These are phyloP conservation scores for Adansonia digitata DNA, from an alignment of 345 rosid species.

Conservation along the genomic window DNA sequence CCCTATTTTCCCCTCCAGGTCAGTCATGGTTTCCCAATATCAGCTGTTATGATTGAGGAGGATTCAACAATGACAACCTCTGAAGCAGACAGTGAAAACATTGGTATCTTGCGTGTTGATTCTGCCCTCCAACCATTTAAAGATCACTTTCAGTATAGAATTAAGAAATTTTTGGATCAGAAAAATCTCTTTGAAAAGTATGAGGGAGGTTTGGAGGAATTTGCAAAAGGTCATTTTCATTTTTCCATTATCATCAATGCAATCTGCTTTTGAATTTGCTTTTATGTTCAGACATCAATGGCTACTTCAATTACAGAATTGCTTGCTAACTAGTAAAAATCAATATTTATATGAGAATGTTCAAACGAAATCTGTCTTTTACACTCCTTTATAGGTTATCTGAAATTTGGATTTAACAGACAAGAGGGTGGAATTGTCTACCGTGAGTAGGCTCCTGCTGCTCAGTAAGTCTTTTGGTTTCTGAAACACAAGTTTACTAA, in stretches of 20 bases:
- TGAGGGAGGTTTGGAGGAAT: constrained; percentile 73
- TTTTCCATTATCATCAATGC: constrained; percentile 5
- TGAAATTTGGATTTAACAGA: constrained; percentile 62
- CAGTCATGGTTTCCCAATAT: constrained; percentile 22
- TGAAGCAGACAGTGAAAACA: constrained; percentile 35
- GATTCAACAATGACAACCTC: constrained; percentile 28
- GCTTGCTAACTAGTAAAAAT: background rate
- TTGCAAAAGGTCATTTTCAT: constrained; percentile 48
- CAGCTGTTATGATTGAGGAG: constrained; percentile 44
- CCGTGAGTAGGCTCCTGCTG: constrained; percentile 88
- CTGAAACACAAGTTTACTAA: background rate
- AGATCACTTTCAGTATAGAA: constrained; percentile 57
- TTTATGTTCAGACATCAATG: background rate
- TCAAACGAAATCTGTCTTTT: constrained; percentile 2
- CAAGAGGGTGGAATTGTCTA: constrained; percentile 57
- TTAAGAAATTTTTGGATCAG: constrained; percentile 48
- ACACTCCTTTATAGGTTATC: constrained; percentile 45
- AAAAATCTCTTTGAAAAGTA: constrained; percentile 45
- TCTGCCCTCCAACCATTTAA: constrained; percentile 45
- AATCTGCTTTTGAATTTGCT: background rate
- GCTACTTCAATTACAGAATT: background rate
- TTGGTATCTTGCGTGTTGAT: constrained; percentile 46
- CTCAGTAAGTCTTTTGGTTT: constrained; percentile 43
- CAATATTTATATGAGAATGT: background rate
- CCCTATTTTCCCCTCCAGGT: constrained; percentile 17